Evolutionary conservation across 2,329 filamentous ascomycete genomes (phyloP).

Genomic region (Coniochaeta prunicola): DNA sequence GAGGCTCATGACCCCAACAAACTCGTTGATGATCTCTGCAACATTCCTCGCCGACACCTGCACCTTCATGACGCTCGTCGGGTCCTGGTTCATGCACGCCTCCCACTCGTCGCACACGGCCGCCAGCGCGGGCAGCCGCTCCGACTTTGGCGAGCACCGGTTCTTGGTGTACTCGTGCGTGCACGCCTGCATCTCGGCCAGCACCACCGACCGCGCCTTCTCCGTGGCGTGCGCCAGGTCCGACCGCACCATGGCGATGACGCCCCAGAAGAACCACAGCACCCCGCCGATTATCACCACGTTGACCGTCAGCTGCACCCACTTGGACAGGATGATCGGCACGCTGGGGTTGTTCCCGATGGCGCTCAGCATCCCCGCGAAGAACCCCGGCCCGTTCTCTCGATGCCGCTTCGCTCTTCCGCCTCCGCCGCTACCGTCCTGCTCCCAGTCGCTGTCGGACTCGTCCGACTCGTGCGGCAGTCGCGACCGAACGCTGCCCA

Average conservation of each 20-base stretch:
- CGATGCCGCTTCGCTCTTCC: slow-evolving; percentile 5
- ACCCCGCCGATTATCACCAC: slow-evolving; percentile 47
- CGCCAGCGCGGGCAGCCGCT: slow-evolving; percentile 66
- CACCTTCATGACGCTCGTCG: slow-evolving; percentile 68
- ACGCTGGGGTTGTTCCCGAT: slow-evolving; percentile 52
- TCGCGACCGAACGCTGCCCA: slow-evolving; percentile 40
- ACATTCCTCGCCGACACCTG: slow-evolving; percentile 81
- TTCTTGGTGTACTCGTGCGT: slow-evolving; percentile 69
- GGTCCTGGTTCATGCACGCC: slow-evolving; percentile 79
- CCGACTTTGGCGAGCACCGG: slow-evolving; percentile 55
- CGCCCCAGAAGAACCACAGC: slow-evolving; percentile 61
- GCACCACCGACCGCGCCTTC: slow-evolving; percentile 58
- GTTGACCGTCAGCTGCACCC: slow-evolving; percentile 57
- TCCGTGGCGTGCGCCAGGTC: slow-evolving; percentile 70
- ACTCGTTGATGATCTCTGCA: slow-evolving; percentile 88
- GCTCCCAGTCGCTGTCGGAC: slow-evolving; percentile 36
- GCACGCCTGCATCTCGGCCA: slow-evolving; percentile 69
- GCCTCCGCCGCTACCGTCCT: slow-evolving; percentile 17
- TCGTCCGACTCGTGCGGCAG: slow-evolving; percentile 40
- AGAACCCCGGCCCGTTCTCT: slow-evolving; percentile 23
- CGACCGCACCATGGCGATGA: slow-evolving; percentile 61
- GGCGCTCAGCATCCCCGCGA: slow-evolving; percentile 38
- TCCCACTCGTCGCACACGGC: slow-evolving; percentile 73
- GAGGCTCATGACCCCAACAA: slow-evolving; percentile 82
- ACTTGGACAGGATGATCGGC: slow-evolving; percentile 51